A percentile compares a stretch with the other conserved stretches of the same genome.
Evolutionary conservation across 192 early-diverging fungal species (phyloP).

Genomic region (Coemansia sp.): DNA sequence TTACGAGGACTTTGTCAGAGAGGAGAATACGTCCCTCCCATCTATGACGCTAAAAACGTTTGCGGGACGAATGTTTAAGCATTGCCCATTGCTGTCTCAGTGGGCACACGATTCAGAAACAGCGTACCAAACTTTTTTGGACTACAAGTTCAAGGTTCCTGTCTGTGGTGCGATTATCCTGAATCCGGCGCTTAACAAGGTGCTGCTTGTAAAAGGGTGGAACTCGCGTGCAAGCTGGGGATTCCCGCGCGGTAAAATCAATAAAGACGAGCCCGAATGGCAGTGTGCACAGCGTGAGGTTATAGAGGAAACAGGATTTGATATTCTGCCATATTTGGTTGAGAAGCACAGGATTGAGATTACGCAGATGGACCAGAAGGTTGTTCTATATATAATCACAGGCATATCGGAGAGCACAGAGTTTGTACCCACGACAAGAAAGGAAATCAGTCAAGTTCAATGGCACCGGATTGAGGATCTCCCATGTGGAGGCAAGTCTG

Average conservation of each 20-base stretch:
- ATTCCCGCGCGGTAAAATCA: constrained; percentile 99
- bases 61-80: constrained; percentile 79
- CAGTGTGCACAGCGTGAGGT: constrained; percentile 92
- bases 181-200: constrained; percentile 72
- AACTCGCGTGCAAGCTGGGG: constrained; percentile 87
- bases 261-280: constrained; percentile 88
- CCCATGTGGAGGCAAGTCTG: constrained; percentile 40
- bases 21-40: constrained; percentile 75
- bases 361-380: constrained; percentile 85
- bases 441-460: constrained; percentile 88
- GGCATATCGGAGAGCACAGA: constrained; percentile 79
- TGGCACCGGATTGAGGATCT: constrained; percentile 70
- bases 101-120: constrained; percentile 86
- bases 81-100: constrained; percentile 86
- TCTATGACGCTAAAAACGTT: constrained; percentile 85
- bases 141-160: constrained; percentile 94
- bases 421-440: constrained; percentile 83
- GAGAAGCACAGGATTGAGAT: constrained; percentile 84
- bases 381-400: constrained; percentile 87
- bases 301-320: constrained; percentile 93
- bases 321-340: constrained; percentile 68
- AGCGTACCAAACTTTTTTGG: constrained; percentile 89
- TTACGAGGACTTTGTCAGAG: constrained; percentile 97
- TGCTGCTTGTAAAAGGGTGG: constrained; percentile 93
- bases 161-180: constrained; percentile 97